Percentiles rank a stretch among this genome's conserved stretches.
phyloP scores from a whole-genome alignment of 177 flowering plant genomes.

The Telopea speciosissima region DNA sequence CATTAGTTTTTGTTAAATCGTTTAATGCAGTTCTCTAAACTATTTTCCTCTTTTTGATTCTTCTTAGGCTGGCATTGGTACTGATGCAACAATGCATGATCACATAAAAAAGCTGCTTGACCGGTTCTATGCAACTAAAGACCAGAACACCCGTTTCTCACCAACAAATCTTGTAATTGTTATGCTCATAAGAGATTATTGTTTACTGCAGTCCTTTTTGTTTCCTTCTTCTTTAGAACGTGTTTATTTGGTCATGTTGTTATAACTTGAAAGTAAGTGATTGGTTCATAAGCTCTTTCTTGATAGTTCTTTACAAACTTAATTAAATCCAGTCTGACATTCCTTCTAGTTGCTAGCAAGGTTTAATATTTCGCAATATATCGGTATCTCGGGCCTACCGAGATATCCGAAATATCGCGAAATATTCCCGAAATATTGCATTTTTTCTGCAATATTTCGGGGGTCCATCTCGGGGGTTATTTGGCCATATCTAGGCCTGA shows the following conservation, averaged over 20 bases:
- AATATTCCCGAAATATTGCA: too few relatives aligned
- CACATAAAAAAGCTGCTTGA: constrained; percentile 96
- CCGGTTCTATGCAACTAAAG: constrained; percentile 92
- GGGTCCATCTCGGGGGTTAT: too few relatives aligned
- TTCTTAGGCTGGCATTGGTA: constrained; percentile 88
- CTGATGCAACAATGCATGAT: constrained; percentile 99
- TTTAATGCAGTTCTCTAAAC: background rate
- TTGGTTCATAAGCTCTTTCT: background rate
- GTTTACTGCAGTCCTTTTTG: background rate
- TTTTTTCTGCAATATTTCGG: too few relatives aligned
- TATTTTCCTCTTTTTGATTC: constrained; percentile 12
- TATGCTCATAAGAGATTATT: background rate
- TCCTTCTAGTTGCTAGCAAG: background rate
- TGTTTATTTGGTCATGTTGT: background rate
- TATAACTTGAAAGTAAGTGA: too few relatives aligned
- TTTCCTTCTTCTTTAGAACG: background rate
- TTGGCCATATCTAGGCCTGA: too few relatives aligned
- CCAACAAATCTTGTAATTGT: constrained; percentile 80
- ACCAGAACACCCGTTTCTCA: constrained; percentile 72
- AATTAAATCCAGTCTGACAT: too few relatives aligned
- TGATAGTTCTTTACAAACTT: background rate
- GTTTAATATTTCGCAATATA: too few relatives aligned
- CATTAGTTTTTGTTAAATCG: background rate
- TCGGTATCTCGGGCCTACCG: too few relatives aligned
- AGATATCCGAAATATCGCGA: too few relatives aligned